A percentile compares a stretch with the other conserved stretches of the same genome.
These are phyloP conservation scores for Pyrus hybrid DNA, from an alignment of 331 rosid genomes.

Conservation along the genomic window DNA sequence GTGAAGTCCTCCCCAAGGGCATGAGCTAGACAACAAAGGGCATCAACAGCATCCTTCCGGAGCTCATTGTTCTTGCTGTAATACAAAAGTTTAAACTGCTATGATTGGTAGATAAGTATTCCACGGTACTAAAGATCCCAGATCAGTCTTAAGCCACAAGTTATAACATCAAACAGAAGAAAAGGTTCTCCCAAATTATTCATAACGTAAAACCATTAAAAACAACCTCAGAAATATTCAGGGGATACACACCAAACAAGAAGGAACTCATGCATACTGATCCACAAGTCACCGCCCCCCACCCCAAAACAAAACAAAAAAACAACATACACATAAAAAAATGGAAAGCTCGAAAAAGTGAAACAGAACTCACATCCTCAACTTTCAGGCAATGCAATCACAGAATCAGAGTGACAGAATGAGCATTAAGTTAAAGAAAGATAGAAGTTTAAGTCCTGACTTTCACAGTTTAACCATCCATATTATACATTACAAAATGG, in stretches of 20 bases:
- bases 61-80: constrained; percentile 84
- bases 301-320: no score
- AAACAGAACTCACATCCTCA: background rate
- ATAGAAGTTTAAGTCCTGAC: background rate
- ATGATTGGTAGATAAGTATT: background rate
- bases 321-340: background rate
- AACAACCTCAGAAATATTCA: background rate
- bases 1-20: constrained; percentile 98
- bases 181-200: background rate
- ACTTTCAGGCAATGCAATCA: background rate
- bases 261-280: no score
- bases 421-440: background rate
- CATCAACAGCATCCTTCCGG: constrained; percentile 87
- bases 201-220: background rate
- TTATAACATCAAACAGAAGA: background rate
- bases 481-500: background rate
- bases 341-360: background rate
- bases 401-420: background rate
- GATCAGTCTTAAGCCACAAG: background rate
- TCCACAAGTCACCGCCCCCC: no score
- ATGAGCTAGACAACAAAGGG: constrained; percentile 92
- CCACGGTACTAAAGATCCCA: background rate
- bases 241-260: background rate
- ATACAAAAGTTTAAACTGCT: constrained; percentile 10
- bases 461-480: background rate